phyloP scores from a whole-genome alignment of 129 eudicot species.

The Logfia minima region DNA sequence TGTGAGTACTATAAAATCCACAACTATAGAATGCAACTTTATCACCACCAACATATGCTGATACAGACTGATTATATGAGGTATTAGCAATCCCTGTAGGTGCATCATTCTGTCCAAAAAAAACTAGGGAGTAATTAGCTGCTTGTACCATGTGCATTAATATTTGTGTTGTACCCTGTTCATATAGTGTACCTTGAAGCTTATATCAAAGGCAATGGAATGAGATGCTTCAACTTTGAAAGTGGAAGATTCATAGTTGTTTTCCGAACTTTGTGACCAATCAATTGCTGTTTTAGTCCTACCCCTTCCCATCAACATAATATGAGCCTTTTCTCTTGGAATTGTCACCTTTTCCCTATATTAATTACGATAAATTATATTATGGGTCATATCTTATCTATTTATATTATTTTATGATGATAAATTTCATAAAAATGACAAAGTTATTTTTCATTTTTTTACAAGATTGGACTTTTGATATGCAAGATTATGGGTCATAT shows the following conservation, averaged over 20 bases:
- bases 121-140: not conserved
- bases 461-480: not conserved
- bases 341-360: conserved; percentile 80
- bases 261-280: conserved; percentile 67
- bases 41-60: conserved; percentile 68
- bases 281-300: conserved; percentile 60
- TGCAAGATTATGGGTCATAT: not conserved
- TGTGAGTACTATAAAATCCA: conserved; percentile 68
- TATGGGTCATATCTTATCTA: not conserved
- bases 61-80: conserved; percentile 69
- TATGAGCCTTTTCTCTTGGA: conserved; percentile 55
- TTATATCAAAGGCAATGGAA: conserved; percentile 72
- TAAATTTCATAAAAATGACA: not conserved
- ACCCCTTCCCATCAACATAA: conserved; percentile 79
- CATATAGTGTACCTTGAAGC: conserved; percentile 66
- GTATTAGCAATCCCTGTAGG: conserved; percentile 49
- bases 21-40: conserved; percentile 77
- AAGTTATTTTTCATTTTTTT: not conserved
- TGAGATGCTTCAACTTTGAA: conserved; percentile 70
- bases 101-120: conserved; percentile 59
- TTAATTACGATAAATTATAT: not conserved
- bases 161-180: not conserved
- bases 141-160: not conserved
- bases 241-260: conserved; percentile 67
- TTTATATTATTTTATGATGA: not conserved